Evolutionary conservation across 495 filamentous ascomycete genomes (phyloP).

Genomic region (Viridothelium virens): DNA sequence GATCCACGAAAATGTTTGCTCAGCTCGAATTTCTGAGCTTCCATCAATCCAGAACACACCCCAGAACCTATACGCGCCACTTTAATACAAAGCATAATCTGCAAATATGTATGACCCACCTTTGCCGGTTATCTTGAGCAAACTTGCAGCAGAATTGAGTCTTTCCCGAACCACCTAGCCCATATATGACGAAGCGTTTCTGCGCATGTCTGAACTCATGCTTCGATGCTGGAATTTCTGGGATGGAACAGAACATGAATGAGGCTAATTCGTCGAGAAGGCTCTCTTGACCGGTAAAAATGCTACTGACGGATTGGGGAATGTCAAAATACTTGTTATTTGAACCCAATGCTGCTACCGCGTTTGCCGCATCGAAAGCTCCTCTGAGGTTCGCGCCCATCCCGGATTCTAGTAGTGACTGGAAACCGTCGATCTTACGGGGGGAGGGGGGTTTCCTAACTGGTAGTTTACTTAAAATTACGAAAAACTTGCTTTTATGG

Average conservation of each 20-base stretch:
- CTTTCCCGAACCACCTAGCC: constrained; percentile 36
- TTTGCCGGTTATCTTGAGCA: constrained; percentile 30
- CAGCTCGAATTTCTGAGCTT: constrained; percentile 30
- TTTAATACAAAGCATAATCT: not conserved
- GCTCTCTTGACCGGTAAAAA: not conserved
- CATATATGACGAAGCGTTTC: constrained; percentile 25
- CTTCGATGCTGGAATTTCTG: too few species aligned
- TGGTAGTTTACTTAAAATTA: too few species aligned
- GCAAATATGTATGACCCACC: constrained; percentile 12
- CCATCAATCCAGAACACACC: constrained; percentile 43
- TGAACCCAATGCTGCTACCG: too few species aligned
- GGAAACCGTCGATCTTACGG: too few species aligned
- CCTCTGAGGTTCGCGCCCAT: too few species aligned
- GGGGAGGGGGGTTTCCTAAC: too few species aligned
- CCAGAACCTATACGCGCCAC: constrained; percentile 34
- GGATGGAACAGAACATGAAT: too few species aligned
- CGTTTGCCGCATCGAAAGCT: too few species aligned
- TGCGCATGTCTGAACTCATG: constrained; percentile 5
- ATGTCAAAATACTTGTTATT: not conserved
- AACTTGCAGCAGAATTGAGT: constrained; percentile 38
- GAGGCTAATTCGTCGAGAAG: not conserved
- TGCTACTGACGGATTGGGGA: not conserved
- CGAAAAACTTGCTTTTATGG: too few species aligned
- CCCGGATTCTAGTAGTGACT: too few species aligned
- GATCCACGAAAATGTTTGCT: constrained; percentile 17